A percentile compares a stretch with the other conserved stretches of the same genome.
phyloP scores from a whole-genome alignment of 768 basidiomycete genomes.

The Boletus huronensis region DNA sequence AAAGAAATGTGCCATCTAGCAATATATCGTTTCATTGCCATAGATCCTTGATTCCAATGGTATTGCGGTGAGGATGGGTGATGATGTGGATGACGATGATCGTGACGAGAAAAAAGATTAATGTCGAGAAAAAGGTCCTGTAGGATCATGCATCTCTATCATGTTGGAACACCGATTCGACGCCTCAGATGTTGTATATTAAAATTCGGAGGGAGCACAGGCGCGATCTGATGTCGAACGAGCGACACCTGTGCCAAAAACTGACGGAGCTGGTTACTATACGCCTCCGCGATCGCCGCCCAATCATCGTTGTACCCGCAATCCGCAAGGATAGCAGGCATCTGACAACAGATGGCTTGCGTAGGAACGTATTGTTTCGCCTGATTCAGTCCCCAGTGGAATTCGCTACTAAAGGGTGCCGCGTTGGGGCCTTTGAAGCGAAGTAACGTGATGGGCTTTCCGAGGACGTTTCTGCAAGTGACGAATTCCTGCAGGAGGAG shows the following conservation, averaged over 20 bases:
- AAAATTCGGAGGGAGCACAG: constrained; percentile 31
- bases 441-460: constrained; percentile 20
- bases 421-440: constrained; percentile 32
- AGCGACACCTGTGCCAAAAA: constrained; percentile 31
- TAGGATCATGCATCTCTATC: background rate
- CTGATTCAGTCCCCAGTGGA: constrained; percentile 28
- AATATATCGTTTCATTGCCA: constrained; percentile 2
- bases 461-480: constrained; percentile 19
- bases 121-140: background rate
- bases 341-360: constrained; percentile 21
- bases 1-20: background rate
- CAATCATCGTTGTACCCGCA: constrained; percentile 28
- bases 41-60: background rate
- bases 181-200: constrained; percentile 32
- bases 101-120: background rate
- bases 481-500: constrained; percentile 27
- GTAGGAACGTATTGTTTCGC: constrained; percentile 26
- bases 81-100: background rate
- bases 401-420: constrained; percentile 25
- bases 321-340: constrained; percentile 21
- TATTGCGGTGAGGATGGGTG: background rate
- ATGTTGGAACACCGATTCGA: constrained; percentile 23
- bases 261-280: constrained; percentile 28
- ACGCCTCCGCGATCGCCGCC: constrained; percentile 30
- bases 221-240: constrained; percentile 30